Evolutionary conservation across 2,329 filamentous ascomycete genomes (phyloP).

Genomic region (Alternaria panax): DNA sequence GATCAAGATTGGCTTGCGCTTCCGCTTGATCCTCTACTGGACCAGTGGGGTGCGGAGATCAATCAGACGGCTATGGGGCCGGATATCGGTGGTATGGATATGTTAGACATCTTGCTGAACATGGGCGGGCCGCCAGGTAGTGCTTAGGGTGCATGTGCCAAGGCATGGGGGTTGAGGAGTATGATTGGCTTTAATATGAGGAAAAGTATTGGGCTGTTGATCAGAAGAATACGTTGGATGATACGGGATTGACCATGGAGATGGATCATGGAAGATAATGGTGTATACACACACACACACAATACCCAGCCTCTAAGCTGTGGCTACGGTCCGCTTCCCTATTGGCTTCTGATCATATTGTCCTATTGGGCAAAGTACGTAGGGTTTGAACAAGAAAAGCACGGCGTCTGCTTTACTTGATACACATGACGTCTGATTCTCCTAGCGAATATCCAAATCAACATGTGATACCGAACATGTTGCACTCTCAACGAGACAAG

Average conservation of each 20-base stretch:
- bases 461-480: background rate
- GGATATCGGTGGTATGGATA: constrained; percentile 67
- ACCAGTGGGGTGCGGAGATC: constrained; percentile 65
- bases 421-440: background rate
- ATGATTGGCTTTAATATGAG: background rate
- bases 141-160: background rate
- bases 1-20: constrained; percentile 67
- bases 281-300: background rate
- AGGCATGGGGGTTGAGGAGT: background rate
- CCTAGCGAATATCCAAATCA: no score
- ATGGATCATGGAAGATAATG: background rate
- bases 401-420: background rate
- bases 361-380: background rate
- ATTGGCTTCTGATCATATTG: background rate
- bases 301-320: background rate
- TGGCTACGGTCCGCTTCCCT: background rate
- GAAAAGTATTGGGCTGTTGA: background rate
- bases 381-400: background rate
- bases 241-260: background rate
- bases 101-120: constrained; percentile 58
- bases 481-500: background rate
- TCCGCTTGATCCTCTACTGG: constrained; percentile 67
- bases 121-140: constrained; percentile 44
- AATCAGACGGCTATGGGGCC: constrained; percentile 64
- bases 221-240: background rate